Conservation (phyloP, 176 grass and related monocot genomes). For the Carex kokanica region DNA sequence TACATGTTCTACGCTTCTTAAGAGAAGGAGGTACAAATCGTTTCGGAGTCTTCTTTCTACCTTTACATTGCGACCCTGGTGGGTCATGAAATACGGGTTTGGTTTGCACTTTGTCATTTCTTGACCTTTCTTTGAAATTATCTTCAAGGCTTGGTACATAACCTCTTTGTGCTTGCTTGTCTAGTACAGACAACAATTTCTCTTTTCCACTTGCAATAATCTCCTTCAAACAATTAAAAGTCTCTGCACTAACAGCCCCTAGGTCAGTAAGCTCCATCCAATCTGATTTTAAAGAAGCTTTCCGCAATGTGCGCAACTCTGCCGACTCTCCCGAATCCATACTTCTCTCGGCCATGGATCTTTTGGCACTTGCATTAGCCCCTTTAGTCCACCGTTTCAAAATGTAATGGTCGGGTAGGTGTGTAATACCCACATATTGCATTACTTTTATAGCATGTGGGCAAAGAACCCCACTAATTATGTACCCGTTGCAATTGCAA, state of each 20-base stretch:
- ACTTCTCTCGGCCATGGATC: background rate
- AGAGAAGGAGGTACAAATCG: background rate
- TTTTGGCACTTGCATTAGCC: background rate
- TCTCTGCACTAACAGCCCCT: background rate
- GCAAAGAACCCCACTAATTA: background rate
- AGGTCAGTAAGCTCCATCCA: background rate
- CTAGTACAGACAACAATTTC: background rate
- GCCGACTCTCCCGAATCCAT: background rate
- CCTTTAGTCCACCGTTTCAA: constrained; percentile 35
- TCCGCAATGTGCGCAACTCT: background rate
- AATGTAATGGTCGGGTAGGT: constrained; percentile 29
- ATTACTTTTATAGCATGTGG: constrained; percentile 15
- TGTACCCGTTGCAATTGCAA: background rate
- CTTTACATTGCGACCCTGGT: background rate
- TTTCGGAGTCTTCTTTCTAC: background rate
- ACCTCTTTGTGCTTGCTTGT: background rate
- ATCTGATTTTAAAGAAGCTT: background rate
- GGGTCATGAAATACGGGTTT: background rate
- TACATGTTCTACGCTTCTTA: background rate
- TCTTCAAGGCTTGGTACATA: no score
- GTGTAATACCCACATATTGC: background rate
- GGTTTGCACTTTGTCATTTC: no score
- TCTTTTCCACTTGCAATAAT: background rate
- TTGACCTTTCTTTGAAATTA: no score
- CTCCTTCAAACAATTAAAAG: background rate